Conservation (phyloP, 2,329 filamentous ascomycete genomes). For the Metarhizium album region DNA sequence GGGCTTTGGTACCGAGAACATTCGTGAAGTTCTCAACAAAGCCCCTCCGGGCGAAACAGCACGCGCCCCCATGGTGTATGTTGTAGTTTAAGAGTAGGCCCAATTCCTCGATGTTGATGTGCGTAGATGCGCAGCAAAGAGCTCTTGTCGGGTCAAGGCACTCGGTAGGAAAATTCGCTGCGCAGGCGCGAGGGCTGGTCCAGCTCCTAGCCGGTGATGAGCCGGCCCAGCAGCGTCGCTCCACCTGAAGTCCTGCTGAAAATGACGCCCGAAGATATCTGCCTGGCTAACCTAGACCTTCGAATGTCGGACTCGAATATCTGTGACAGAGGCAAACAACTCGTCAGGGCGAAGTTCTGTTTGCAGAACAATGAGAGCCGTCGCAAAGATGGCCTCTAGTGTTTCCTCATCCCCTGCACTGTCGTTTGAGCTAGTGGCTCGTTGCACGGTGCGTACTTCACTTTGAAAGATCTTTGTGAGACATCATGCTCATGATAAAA, state of each 20-base stretch:
- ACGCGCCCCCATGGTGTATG: conserved; percentile 21
- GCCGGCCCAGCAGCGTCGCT: conserved; percentile 12
- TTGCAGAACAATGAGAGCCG: conserved; percentile 17
- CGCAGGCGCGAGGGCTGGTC: not conserved
- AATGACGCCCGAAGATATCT: not conserved
- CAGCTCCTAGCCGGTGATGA: conserved; percentile 14
- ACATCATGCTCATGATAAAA: not conserved
- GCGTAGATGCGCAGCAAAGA: conserved; percentile 5
- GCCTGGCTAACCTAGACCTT: conserved; percentile 4
- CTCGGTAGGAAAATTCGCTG: conserved; percentile 20
- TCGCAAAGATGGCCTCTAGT: conserved; percentile 36
- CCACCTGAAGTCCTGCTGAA: not conserved
- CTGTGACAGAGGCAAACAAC: conserved; percentile 3
- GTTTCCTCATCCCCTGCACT: conserved; percentile 54
- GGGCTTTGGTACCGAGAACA: conserved; percentile 77
- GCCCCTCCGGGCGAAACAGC: conserved; percentile 49
- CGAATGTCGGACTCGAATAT: conserved; percentile 3
- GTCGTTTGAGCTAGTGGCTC: conserved; percentile 66
- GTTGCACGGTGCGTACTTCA: conserved; percentile 58
- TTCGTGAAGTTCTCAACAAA: conserved; percentile 74
- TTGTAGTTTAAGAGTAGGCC: conserved; percentile 17
- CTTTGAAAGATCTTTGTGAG: not conserved
- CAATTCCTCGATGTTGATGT: conserved; percentile 15
- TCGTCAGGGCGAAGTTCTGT: not conserved
- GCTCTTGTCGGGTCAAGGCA: not conserved